A percentile compares a stretch with the other conserved stretches of the same genome.
Evolutionary conservation across 2,329 filamentous ascomycete species (phyloP).

Genomic region (Xylaria sp.): DNA sequence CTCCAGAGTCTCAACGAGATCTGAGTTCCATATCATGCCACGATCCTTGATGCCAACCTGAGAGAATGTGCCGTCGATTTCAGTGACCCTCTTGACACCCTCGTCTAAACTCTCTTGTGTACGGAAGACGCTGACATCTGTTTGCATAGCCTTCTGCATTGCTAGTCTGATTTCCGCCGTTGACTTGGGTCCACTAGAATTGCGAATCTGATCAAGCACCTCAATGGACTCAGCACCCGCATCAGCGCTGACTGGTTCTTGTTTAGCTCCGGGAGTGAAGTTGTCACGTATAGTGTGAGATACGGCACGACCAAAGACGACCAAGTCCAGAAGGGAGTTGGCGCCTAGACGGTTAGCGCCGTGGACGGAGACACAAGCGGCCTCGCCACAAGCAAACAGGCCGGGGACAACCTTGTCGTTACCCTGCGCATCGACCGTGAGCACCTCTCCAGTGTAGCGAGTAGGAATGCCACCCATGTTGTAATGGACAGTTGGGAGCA

Average conservation of each 20-base stretch:
- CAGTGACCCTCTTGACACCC: conserved; percentile 87
- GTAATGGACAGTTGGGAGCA: conserved; percentile 97
- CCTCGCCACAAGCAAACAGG: conserved; percentile 96
- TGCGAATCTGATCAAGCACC: conserved; percentile 87
- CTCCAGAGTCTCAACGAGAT: conserved; percentile 96
- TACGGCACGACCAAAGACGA: conserved; percentile 97
- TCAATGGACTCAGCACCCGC: conserved; percentile 89
- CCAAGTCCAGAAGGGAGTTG: conserved; percentile 97
- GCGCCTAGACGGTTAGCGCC: conserved; percentile 97
- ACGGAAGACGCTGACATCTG: conserved; percentile 95
- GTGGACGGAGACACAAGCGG: conserved; percentile 97
- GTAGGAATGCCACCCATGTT: conserved; percentile 99
- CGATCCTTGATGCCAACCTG: conserved; percentile 96
- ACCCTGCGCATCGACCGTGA: conserved; percentile 86
- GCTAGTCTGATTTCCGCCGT: conserved; percentile 88
- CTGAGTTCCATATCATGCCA: conserved; percentile 99
- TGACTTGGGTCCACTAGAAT: conserved; percentile 83
- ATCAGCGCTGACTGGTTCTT: conserved; percentile 83
- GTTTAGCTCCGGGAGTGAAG: conserved; percentile 83
- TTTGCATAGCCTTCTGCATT: conserved; percentile 99
- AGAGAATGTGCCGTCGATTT: conserved; percentile 82
- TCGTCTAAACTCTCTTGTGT: conserved; percentile 94
- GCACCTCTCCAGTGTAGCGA: conserved; percentile 94
- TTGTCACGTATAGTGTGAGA: conserved; percentile 97
- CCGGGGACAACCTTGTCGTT: conserved; percentile 94